Evolutionary conservation across 208 protist genomes (phyloP).

Genomic region (Trichomonas gallinae): DNA sequence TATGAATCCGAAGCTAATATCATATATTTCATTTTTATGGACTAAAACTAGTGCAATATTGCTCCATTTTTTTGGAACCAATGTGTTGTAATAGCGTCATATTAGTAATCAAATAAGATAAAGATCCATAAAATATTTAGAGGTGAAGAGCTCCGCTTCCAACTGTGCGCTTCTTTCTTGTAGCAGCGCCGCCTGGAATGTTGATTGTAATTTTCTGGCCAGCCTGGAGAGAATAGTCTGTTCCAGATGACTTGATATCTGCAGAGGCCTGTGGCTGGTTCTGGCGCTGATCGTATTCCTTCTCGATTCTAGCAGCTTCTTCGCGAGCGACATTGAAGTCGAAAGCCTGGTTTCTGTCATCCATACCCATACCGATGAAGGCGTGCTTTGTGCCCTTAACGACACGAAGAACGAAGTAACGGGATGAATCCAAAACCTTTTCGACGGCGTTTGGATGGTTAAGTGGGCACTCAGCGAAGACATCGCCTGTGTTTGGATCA

Average conservation of each 20-base stretch:
- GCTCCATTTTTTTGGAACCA: too few species aligned
- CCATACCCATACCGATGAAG: background rate
- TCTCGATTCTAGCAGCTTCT: background rate
- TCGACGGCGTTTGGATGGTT: slow-evolving; percentile 28
- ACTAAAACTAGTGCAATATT: too few species aligned
- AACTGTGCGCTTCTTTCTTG: slow-evolving; percentile 6
- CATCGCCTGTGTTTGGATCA: slow-evolving; percentile 20
- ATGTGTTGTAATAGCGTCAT: too few species aligned
- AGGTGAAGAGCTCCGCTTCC: background rate
- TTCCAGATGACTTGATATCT: background rate
- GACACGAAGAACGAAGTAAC: slow-evolving; percentile 32
- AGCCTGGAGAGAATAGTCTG: background rate
- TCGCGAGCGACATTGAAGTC: slow-evolving; percentile 5
- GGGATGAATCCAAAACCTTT: slow-evolving; percentile 21
- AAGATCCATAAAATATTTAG: background rate
- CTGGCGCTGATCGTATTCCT: background rate
- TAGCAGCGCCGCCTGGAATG: background rate
- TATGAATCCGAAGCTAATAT: too few species aligned
- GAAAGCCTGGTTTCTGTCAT: slow-evolving; percentile 13
- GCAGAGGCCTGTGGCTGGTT: background rate
- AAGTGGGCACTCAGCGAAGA: background rate
- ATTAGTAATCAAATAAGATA: too few species aligned
- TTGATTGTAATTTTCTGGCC: slow-evolving; percentile 18
- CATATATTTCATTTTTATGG: too few species aligned
- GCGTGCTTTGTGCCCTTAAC: background rate